Conservation (phyloP, 371 early-diverging fungal genomes). For the Ordospora pajunii region DNA sequence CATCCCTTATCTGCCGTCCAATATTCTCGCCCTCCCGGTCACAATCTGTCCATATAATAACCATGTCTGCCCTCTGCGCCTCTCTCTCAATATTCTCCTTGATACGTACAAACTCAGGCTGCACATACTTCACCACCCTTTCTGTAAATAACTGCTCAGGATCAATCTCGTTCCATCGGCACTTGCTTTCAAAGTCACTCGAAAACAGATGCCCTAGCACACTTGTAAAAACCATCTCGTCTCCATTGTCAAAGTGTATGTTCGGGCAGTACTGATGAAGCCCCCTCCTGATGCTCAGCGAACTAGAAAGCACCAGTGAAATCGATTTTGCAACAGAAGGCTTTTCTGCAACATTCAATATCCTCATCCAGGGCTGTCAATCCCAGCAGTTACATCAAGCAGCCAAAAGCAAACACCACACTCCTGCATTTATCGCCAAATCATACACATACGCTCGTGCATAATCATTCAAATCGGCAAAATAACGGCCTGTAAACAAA, state of each 20-base stretch:
- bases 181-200: slow-evolving; percentile 50
- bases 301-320: slow-evolving; percentile 67
- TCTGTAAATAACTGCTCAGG: slow-evolving; percentile 52
- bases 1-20: slow-evolving; percentile 69
- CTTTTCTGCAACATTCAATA: slow-evolving; percentile 84
- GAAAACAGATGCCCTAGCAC: slow-evolving; percentile 60
- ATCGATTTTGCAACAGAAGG: slow-evolving; percentile 84
- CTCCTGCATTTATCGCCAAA: too few species aligned
- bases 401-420: too few species aligned
- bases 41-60: slow-evolving; percentile 98
- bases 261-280: slow-evolving; percentile 58
- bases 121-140: slow-evolving; percentile 9
- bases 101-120: slow-evolving; percentile 50
- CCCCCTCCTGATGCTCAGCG: not conserved
- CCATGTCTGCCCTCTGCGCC: slow-evolving; percentile 64
- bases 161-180: slow-evolving; percentile 54
- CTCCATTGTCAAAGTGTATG: slow-evolving; percentile 41
- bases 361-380: slow-evolving; percentile 39
- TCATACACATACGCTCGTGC: too few species aligned
- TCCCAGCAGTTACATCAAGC: too few species aligned
- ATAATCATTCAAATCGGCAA: not conserved
- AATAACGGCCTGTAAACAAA: not conserved
- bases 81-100: slow-evolving; percentile 65
- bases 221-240: slow-evolving; percentile 60
- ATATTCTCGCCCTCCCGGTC: slow-evolving; percentile 98